phyloP scores from a whole-genome alignment of 2,329 filamentous ascomycete genomes.

The Phaeoacremonium minimum region DNA sequence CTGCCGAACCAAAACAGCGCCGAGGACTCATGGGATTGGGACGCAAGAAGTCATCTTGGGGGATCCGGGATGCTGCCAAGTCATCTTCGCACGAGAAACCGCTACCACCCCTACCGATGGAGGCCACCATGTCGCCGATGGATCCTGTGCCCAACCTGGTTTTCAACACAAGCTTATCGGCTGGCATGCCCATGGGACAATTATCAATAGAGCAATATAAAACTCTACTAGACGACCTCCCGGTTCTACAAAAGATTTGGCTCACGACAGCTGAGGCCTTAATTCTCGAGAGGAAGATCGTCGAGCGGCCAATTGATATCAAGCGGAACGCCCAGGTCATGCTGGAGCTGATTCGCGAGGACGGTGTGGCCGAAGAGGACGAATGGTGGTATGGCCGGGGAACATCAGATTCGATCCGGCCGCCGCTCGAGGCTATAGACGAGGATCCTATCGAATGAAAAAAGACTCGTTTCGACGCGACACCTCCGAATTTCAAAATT shows the following conservation, averaged over 20 bases:
- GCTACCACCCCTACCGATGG: constrained; percentile 5
- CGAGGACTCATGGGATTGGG: constrained; percentile 49
- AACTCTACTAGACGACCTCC: constrained; percentile 49
- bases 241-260: constrained; percentile 57
- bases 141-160: constrained; percentile 36
- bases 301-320: constrained; percentile 54
- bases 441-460: constrained; percentile 41
- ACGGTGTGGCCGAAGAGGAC: constrained; percentile 54
- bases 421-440: constrained; percentile 44
- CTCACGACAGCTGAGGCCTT: constrained; percentile 58
- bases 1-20: constrained; percentile 41
- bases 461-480: too few relatives aligned
- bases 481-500: too few relatives aligned
- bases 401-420: constrained; percentile 50
- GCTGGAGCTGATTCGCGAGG: constrained; percentile 60
- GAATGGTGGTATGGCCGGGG: constrained; percentile 58
- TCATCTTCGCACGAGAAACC: constrained; percentile 9
- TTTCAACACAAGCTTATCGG: constrained; percentile 55
- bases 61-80: constrained; percentile 23
- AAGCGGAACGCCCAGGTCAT: constrained; percentile 60
- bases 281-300: constrained; percentile 55
- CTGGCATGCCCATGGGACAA: constrained; percentile 59
- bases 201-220: constrained; percentile 46
- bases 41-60: constrained; percentile 51
- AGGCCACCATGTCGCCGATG: constrained; percentile 14